Evolutionary conservation across 2,329 filamentous ascomycete species (phyloP).

Genomic region (Neofusicoccum kwambonambiense): DNA sequence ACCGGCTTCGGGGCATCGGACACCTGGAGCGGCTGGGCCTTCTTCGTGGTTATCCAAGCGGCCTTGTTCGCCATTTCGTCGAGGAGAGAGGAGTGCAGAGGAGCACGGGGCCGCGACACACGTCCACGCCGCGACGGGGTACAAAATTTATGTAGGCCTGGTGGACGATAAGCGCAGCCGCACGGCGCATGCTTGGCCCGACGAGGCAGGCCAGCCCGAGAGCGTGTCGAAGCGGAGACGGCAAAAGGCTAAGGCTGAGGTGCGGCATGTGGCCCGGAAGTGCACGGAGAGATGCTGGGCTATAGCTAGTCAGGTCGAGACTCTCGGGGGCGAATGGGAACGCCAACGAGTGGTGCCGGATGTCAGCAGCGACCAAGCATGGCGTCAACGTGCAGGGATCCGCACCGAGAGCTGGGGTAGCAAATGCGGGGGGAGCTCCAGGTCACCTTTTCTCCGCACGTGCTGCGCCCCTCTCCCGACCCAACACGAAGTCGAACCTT

Average conservation of each 20-base stretch:
- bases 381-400: background rate
- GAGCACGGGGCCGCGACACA: background rate
- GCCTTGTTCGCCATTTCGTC: slow-evolving; percentile 22
- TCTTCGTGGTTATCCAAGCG: slow-evolving; percentile 21
- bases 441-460: background rate
- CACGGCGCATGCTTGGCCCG: too few species aligned
- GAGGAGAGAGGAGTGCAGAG: background rate
- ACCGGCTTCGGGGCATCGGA: slow-evolving; percentile 11
- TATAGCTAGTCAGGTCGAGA: too few species aligned
- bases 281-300: too few species aligned
- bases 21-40: slow-evolving; percentile 19
- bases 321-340: background rate
- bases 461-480: background rate
- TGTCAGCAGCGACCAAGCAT: background rate
- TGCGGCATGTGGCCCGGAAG: too few species aligned
- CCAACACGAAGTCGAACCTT: background rate
- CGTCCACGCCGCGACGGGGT: too few species aligned
- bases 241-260: too few species aligned
- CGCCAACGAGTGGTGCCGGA: too few species aligned
- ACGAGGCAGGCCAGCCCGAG: too few species aligned
- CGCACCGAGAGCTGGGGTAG: background rate
- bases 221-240: too few species aligned
- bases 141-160: too few species aligned
- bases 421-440: slow-evolving; percentile 14
- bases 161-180: too few species aligned